These are phyloP conservation scores for Sarocladium oryzae DNA, from an alignment of 2,329 filamentous ascomycete genomes.

Conservation along the genomic window DNA sequence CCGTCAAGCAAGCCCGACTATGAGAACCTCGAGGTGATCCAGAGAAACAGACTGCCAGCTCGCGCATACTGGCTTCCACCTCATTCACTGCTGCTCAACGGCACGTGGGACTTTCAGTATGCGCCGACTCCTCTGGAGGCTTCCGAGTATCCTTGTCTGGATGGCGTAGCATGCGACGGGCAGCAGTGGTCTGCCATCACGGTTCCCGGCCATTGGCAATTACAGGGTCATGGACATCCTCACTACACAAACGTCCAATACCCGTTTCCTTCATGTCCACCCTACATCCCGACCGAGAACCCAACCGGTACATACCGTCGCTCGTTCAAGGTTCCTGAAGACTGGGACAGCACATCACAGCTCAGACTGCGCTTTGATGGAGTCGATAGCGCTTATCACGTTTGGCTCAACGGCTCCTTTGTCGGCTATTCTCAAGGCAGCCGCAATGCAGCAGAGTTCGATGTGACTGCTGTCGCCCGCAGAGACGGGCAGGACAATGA, in stretches of 20 bases:
- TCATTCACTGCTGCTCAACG: slow-evolving; percentile 30
- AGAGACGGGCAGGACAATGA: slow-evolving; percentile 41
- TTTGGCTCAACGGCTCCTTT: slow-evolving; percentile 58
- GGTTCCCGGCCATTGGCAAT: slow-evolving; percentile 65
- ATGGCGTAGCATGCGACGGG: slow-evolving; percentile 7
- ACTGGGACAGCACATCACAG: slow-evolving; percentile 38
- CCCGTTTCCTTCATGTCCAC: slow-evolving; percentile 60
- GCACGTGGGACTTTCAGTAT: slow-evolving; percentile 32
- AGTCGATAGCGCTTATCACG: slow-evolving; percentile 64
- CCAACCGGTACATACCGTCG: slow-evolving; percentile 58
- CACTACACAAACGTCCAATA: slow-evolving; percentile 65
- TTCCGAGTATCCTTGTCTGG: slow-evolving; percentile 10
- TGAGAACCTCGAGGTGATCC: slow-evolving; percentile 13
- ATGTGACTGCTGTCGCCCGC: slow-evolving; percentile 46
- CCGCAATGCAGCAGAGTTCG: slow-evolving; percentile 64
- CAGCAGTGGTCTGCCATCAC: slow-evolving; percentile 28
- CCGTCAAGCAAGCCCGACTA: slow-evolving; percentile 23
- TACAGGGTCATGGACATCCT: slow-evolving; percentile 60
- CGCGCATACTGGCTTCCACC: slow-evolving; percentile 11
- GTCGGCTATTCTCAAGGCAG: slow-evolving; percentile 65
- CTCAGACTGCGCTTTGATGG: slow-evolving; percentile 63
- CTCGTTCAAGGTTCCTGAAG: slow-evolving; percentile 44
- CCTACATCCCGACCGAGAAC: slow-evolving; percentile 55
- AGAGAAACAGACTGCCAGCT: slow-evolving; percentile 14
- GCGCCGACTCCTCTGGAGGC: slow-evolving; percentile 25